Evolutionary conservation across 2,329 filamentous ascomycete genomes (phyloP), one percentile per base, ranked within the genome.

Genomic region (Fusarium sp.): DNA sequence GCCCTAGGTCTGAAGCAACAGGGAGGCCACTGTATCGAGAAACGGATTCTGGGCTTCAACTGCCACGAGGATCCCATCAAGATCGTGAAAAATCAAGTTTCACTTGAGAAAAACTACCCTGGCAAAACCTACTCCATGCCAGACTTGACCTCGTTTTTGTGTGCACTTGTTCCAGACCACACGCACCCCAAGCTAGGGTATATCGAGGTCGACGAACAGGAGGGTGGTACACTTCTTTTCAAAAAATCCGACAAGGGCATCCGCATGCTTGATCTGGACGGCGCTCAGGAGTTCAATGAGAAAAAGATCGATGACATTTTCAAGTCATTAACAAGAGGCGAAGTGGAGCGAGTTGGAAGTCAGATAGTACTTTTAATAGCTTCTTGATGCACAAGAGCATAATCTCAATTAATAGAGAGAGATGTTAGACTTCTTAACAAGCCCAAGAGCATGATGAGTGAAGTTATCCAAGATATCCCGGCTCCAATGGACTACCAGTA

Each of bases 21-120:
- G 9, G 74, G 76, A 42, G 72, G 73, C 1, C 45, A 62, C 20
- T 66, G 59, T 12, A 38, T 78, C 32, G 76, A 72, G 48, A 75
- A 65, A 20, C 55, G 75, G 30, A 66, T 77, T 18, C 52, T 78
- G 3, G 76, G 76, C 22, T 78, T 78, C 56, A 78, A 78, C 73
- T 77, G 74, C 32, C 72, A 65, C 18, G 74, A 70, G 36, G 70
- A 77, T 2, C 74, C 76, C 11, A 36, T 66, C 9, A 70, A 63
- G 22, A 76, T 77, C 26, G 77, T 73, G 41, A 70, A 64, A 42
- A 42, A 50, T 20, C 34, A 73, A 22, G 68, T 71, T 14, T 75
- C 77, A 12, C 30, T 77, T 2, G 63, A 73, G 9, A 47, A 58
- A 8, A 47, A 77, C 39, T 76, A 76, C 50, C 17, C 72, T 28